Conservation (phyloP, 176 grass and related monocot species). For the Carex parvula region DNA sequence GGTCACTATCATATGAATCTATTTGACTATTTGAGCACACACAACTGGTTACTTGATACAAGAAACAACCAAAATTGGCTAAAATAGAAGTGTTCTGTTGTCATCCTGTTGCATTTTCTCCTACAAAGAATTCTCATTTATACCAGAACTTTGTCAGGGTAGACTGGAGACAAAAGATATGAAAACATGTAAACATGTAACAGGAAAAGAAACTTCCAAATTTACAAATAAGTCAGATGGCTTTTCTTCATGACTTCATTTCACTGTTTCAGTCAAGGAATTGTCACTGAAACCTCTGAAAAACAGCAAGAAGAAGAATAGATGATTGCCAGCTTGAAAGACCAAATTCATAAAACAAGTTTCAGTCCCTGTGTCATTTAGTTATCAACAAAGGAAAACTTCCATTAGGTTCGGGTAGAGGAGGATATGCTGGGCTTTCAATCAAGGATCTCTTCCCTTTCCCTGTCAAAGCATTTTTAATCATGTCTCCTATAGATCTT, state of each 20-base stretch:
- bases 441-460: conserved; percentile 1
- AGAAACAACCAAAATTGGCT: neutral
- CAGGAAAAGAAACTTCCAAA: neutral
- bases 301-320: neutral
- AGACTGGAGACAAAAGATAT: neutral
- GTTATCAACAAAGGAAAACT: neutral
- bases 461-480: conserved; percentile 19
- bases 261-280: neutral
- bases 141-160: neutral
- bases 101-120: neutral
- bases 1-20: neutral
- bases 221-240: neutral
- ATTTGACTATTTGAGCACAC: no score
- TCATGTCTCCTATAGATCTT: conserved; percentile 21
- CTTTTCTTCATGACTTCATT: neutral
- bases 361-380: neutral
- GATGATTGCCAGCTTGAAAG: neutral
- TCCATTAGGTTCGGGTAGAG: neutral
- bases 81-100: neutral
- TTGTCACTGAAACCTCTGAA: neutral
- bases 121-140: neutral
- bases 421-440: conserved; percentile 9
- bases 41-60: neutral
- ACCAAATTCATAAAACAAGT: neutral
- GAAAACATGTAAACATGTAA: neutral